Evolutionary conservation across 805 yeast genomes (phyloP), one percentile per base, ranked within the genome.

Genomic region (Brettanomyces sp.): DNA sequence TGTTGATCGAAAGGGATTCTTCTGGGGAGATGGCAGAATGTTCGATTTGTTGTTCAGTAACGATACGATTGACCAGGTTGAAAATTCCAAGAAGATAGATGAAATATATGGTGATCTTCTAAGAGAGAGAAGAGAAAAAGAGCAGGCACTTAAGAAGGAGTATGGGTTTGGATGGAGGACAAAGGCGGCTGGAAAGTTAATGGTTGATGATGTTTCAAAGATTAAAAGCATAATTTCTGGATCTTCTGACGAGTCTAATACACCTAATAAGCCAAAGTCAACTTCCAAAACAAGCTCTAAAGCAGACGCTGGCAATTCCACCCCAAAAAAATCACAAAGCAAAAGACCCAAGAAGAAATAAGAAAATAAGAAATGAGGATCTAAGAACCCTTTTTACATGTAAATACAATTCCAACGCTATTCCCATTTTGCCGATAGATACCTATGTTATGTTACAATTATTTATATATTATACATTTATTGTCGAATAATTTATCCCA

Each of bases 1-100:
- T 14, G 83, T 85, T 18, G 95, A 87, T 59, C 71, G 95, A 52
- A 81, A 79, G 55, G 95, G 95, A 11, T 87, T 88, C 70, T 87
- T 85, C 66, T 87, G 95, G 95, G 90, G 93, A 33, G 95, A 87
- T 62, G 95, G 95, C 13, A 71, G 95, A 48, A 83, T 87, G 2
- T 83, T 82, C 63, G 95, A 87, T 60, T 74, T 78, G 44, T 56
- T 87, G n/a, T 83, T 87, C 54, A 93, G 95, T 22, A 82, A 84
- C 57, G 93, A 85, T 58, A 64, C 85, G 1, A 59, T 85, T n/a
- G 82, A 80, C 14, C 82, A 76, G 48, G 90, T 93, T 3, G 91
- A 85, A 60, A 76, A 74, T 42, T 50, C 62, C 11, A 60, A 57
- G 45, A 57, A 53, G 43, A 57, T 61, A 41, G 66, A 62, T 45